These are phyloP conservation scores for Caulochytrium protostelioides DNA, from an alignment of 371 early-diverging fungal genomes.

Conservation along the genomic window DNA sequence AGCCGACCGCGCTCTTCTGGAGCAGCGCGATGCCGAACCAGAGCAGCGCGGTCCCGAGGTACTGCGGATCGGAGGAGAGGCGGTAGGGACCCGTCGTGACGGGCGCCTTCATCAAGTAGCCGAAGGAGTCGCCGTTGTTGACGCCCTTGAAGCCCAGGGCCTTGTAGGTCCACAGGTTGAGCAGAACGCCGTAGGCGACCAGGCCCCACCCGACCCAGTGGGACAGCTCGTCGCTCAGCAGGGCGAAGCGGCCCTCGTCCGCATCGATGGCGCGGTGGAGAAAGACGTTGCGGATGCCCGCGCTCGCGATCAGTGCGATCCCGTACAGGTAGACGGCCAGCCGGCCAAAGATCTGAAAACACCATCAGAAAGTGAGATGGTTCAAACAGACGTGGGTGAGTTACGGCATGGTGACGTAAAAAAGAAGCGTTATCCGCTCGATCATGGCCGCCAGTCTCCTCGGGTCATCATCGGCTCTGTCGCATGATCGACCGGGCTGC, in stretches of 20 bases:
- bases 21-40: conserved; percentile 20
- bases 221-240: conserved; percentile 8
- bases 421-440: too few relatives aligned
- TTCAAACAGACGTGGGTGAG: not conserved
- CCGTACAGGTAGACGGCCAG: conserved; percentile 26
- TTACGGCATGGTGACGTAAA: too few relatives aligned
- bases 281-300: conserved; percentile 22
- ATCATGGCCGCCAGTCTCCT: too few relatives aligned
- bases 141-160: conserved; percentile 28
- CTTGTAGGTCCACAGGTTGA: conserved; percentile 28
- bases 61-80: conserved; percentile 24
- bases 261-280: conserved; percentile 14
- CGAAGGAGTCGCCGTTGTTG: conserved; percentile 31
- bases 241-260: conserved; percentile 10
- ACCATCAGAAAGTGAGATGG: not conserved
- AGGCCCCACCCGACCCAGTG: conserved; percentile 9
- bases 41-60: conserved; percentile 22
- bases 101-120: conserved; percentile 7
- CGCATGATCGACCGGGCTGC: too few relatives aligned
- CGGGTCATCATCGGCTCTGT: too few relatives aligned
- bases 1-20: conserved; percentile 19
- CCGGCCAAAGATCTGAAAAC: conserved; percentile 7
- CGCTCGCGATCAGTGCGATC: conserved; percentile 20
- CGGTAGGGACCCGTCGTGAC: conserved; percentile 24
- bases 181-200: conserved; percentile 12